phyloP scores from a whole-genome alignment of 352 stramenopile genomes.

The Pythium dissotocum region DNA sequence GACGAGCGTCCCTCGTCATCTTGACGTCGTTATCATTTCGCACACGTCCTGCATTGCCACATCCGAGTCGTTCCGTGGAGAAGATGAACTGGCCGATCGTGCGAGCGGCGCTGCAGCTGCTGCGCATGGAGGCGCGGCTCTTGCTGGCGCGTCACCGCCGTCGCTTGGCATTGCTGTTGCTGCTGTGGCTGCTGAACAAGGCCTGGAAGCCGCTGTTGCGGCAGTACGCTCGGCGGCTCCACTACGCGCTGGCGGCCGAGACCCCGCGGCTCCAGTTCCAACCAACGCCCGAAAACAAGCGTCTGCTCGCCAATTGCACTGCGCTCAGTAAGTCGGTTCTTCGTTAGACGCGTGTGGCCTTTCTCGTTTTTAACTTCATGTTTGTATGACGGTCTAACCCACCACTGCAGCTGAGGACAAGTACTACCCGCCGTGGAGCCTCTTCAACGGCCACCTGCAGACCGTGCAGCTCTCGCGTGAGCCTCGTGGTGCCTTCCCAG shows the following conservation, averaged over 20 bases:
- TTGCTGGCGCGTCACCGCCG: background rate
- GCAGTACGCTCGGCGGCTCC: constrained; percentile 19
- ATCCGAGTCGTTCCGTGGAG: background rate
- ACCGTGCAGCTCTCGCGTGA: constrained; percentile 49
- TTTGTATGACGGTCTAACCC: constrained; percentile 1
- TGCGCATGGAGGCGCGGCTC: background rate
- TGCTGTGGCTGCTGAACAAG: constrained; percentile 19
- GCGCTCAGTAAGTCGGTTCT: constrained; percentile 47
- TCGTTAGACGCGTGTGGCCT: background rate
- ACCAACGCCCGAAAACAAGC: constrained; percentile 36
- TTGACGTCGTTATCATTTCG: background rate
- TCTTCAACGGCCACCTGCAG: constrained; percentile 68
- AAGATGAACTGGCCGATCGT: constrained; percentile 24
- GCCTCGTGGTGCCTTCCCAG: constrained; percentile 34
- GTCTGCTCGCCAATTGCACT: constrained; percentile 37
- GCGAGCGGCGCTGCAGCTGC: constrained; percentile 12
- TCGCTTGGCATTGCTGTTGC: constrained; percentile 17
- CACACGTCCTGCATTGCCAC: background rate
- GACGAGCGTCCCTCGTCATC: background rate
- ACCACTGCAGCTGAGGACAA: constrained; percentile 33
- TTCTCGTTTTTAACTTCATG: background rate
- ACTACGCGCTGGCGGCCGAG: constrained; percentile 41
- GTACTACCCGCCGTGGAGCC: constrained; percentile 60
- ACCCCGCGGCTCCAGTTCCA: constrained; percentile 47
- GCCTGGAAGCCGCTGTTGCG: constrained; percentile 21